These are phyloP conservation scores for Aspergillus pseudoterreus DNA, from an alignment of 2,329 filamentous ascomycete species.

Conservation along the genomic window DNA sequence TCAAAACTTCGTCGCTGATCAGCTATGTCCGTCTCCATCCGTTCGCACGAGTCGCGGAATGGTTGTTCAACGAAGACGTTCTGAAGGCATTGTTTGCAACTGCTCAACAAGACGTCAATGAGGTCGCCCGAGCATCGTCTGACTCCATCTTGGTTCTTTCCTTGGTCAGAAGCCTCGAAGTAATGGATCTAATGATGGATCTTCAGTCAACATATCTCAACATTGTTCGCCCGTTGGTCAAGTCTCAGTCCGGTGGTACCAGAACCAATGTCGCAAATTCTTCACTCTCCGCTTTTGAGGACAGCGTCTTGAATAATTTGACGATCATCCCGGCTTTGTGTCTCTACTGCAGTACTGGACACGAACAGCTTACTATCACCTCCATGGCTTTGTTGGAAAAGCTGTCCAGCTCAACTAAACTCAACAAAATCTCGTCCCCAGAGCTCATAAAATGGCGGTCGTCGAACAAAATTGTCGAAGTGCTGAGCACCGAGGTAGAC, in stretches of 20 bases:
- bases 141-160: slow-evolving; percentile 80
- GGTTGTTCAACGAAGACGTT: slow-evolving; percentile 93
- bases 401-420: slow-evolving; percentile 76
- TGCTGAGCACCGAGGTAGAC: slow-evolving; percentile 78
- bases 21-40: slow-evolving; percentile 85
- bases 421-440: slow-evolving; percentile 66
- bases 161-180: slow-evolving; percentile 74
- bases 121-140: slow-evolving; percentile 67
- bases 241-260: slow-evolving; percentile 59
- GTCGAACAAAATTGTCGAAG: slow-evolving; percentile 80
- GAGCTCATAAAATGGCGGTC: slow-evolving; percentile 60
- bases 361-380: slow-evolving; percentile 73
- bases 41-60: slow-evolving; percentile 93
- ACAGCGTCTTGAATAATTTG: slow-evolving; percentile 79
- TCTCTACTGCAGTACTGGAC: slow-evolving; percentile 79
- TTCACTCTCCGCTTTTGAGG: slow-evolving; percentile 84
- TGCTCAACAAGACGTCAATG: slow-evolving; percentile 70
- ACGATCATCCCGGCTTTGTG: slow-evolving; percentile 77
- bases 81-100: slow-evolving; percentile 73
- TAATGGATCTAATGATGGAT: slow-evolving; percentile 77
- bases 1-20: slow-evolving; percentile 69
- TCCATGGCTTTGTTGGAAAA: slow-evolving; percentile 81
- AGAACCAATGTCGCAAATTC: slow-evolving; percentile 65
- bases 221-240: slow-evolving; percentile 76
- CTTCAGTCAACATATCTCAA: slow-evolving; percentile 89